phyloP scores from a whole-genome alignment of 352 stramenopile species.

The Phytophthora capsici region DNA sequence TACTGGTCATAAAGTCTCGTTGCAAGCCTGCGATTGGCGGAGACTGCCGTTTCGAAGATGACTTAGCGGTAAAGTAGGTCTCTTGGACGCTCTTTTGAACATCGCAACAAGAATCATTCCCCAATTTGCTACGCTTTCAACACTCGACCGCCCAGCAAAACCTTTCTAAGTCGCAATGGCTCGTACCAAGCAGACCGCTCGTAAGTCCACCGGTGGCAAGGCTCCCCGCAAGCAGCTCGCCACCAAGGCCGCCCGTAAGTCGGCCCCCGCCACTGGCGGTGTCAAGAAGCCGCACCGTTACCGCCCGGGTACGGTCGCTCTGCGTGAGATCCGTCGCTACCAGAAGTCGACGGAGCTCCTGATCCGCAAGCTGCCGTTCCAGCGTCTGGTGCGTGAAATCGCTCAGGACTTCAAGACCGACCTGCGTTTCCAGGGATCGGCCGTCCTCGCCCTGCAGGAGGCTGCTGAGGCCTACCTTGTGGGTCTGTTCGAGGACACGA shows the following conservation, averaged over 20 bases:
- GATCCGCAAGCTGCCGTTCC: conserved; percentile 97
- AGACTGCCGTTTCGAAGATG: conserved; percentile 1
- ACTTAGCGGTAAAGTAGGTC: conserved; percentile 2
- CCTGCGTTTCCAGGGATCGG: conserved; percentile 89
- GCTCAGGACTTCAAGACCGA: conserved; percentile 90
- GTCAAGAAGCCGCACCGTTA: conserved; percentile 94
- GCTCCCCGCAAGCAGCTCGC: conserved; percentile 94
- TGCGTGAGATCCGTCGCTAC: conserved; percentile 97
- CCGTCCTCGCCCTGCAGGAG: conserved; percentile 88
- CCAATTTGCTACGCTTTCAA: conserved; percentile 60
- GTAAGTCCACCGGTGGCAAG: conserved; percentile 95
- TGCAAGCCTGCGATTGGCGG: conserved; percentile 25
- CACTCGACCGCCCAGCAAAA: conserved; percentile 36
- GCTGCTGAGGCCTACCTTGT: conserved; percentile 88
- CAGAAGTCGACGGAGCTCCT: conserved; percentile 97
- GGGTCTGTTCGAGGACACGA: conserved; percentile 90
- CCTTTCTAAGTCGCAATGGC: conserved; percentile 70
- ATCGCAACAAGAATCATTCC: conserved; percentile 35
- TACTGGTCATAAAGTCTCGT: conserved; percentile 14
- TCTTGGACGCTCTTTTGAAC: conserved; percentile 7
- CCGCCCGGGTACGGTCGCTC: conserved; percentile 87
- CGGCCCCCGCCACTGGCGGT: conserved; percentile 88
- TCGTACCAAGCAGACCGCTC: conserved; percentile 97
- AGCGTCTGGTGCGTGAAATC: conserved; percentile 94
- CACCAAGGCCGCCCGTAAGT: conserved; percentile 94